Evolutionary conservation across 2,329 filamentous ascomycete species (phyloP).

Genomic region (Chrysosphaeria jannelii): DNA sequence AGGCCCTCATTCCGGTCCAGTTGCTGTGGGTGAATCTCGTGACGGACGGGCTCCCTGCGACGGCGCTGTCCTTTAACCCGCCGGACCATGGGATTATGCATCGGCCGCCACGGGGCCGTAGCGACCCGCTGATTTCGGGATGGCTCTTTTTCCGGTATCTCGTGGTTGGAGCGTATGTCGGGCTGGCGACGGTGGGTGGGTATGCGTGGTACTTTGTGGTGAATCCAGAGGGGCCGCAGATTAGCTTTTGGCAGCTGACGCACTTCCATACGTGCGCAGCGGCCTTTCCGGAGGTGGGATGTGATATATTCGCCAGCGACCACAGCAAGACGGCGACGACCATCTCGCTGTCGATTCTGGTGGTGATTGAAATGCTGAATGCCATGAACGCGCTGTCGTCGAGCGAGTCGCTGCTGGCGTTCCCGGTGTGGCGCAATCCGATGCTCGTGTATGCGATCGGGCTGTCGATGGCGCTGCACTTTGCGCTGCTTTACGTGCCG

Average conservation of each 20-base stretch:
- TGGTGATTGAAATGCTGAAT: conserved; percentile 98
- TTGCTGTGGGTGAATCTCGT: conserved; percentile 97
- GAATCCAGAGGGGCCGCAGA: conserved; percentile 67
- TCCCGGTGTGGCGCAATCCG: conserved; percentile 96
- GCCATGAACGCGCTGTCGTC: conserved; percentile 94
- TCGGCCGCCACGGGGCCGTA: conserved; percentile 65
- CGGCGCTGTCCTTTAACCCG: conserved; percentile 90
- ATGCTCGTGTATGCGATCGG: conserved; percentile 87
- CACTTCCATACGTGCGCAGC: conserved; percentile 84
- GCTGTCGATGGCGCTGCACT: conserved; percentile 83
- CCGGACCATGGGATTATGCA: conserved; percentile 97
- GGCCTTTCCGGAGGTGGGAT: conserved; percentile 69
- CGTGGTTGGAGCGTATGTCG: conserved; percentile 85
- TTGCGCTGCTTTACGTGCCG: conserved; percentile 73
- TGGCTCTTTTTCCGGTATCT: conserved; percentile 97
- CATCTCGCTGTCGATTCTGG: conserved; percentile 67
- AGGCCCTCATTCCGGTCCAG: conserved; percentile 88
- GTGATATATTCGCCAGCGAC: conserved; percentile 66
- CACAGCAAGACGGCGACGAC: conserved; percentile 77
- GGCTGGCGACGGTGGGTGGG: conserved; percentile 75
- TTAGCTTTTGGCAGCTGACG: conserved; percentile 62
- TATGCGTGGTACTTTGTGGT: conserved; percentile 99
- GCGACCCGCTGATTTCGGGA: conserved; percentile 72
- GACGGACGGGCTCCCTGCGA: conserved; percentile 86
- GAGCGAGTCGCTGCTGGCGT: conserved; percentile 72